Conservation (phyloP, 1,284 basidiomycete genomes). For the Erythrobasidium hasegawianum region DNA sequence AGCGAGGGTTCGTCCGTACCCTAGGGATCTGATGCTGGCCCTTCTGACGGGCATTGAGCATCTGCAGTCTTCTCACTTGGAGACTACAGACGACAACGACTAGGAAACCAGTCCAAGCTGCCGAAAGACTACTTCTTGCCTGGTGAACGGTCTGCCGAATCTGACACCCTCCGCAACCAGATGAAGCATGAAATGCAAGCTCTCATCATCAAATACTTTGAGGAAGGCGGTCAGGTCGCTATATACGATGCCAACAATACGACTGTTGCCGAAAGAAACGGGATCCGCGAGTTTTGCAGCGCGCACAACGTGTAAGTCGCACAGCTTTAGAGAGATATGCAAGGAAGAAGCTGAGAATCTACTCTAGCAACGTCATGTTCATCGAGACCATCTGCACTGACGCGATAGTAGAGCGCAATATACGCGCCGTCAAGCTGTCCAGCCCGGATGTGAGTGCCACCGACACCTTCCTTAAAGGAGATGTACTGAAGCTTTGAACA, state of each 20-base stretch:
- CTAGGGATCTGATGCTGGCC: not conserved
- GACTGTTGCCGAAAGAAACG: conserved; percentile 62
- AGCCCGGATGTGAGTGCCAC: conserved; percentile 84
- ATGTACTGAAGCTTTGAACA: not conserved
- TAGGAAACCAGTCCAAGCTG: conserved; percentile 81
- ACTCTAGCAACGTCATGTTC: conserved; percentile 7
- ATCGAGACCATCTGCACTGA: conserved; percentile 57
- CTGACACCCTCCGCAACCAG: conserved; percentile 66
- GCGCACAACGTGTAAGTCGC: conserved; percentile 10
- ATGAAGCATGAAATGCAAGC: conserved; percentile 80
- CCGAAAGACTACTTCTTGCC: conserved; percentile 88
- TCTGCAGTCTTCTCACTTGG: conserved; percentile 77
- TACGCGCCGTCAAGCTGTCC: conserved; percentile 93
- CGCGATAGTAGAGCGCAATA: conserved; percentile 89
- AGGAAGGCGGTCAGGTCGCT: conserved; percentile 78
- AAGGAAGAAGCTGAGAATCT: not conserved
- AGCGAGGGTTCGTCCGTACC: conserved; percentile 56
- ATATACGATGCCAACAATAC: conserved; percentile 99
- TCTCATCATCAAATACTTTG: conserved; percentile 84
- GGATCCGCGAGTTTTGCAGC: conserved; percentile 63
- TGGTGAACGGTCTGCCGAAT: conserved; percentile 56
- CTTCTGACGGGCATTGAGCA: not conserved
- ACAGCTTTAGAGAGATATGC: not conserved
- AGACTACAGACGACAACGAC: conserved; percentile 83
- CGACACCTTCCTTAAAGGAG: too few species aligned